These are phyloP conservation scores for Aspergillus quadrilineatus DNA, from an alignment of 2,329 filamentous ascomycete species.

Conservation along the genomic window DNA sequence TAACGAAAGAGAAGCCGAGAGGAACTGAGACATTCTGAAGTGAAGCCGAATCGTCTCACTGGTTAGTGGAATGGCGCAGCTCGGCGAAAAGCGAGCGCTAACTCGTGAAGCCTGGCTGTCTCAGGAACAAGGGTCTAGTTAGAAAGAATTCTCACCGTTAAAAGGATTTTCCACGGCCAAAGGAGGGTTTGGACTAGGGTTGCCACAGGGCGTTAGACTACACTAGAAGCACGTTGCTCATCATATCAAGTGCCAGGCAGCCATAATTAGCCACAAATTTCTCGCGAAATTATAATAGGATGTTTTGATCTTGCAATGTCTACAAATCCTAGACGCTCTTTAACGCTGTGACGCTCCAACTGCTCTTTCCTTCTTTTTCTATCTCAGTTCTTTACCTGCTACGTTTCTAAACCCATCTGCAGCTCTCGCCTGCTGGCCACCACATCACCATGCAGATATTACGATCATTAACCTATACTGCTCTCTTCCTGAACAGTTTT, in stretches of 20 bases:
- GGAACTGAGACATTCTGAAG: too few relatives aligned
- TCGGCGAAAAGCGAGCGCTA: too few relatives aligned
- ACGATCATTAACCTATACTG: slow-evolving; percentile 16
- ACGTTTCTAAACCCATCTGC: not conserved
- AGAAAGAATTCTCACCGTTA: too few relatives aligned
- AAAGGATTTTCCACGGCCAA: too few relatives aligned
- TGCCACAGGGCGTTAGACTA: not conserved
- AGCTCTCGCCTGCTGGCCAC: not conserved
- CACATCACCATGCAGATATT: not conserved
- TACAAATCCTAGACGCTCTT: not conserved
- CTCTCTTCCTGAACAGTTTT: slow-evolving; percentile 15
- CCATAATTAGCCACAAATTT: too few relatives aligned
- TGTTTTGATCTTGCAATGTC: too few relatives aligned
- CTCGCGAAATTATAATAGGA: too few relatives aligned
- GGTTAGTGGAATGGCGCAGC: too few relatives aligned
- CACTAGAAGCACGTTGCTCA: not conserved
- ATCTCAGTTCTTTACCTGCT: not conserved
- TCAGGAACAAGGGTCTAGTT: not conserved
- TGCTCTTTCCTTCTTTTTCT: not conserved
- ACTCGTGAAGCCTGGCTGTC: not conserved
- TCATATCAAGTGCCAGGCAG: not conserved
- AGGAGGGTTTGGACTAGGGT: too few relatives aligned
- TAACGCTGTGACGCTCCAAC: not conserved
- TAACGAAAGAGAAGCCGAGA: too few relatives aligned
- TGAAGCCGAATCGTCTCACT: too few relatives aligned